A percentile compares a stretch with the other conserved stretches of the same genome.
These are phyloP conservation scores for Huntiella savannae DNA, from an alignment of 2,329 filamentous ascomycete genomes.

Conservation along the genomic window DNA sequence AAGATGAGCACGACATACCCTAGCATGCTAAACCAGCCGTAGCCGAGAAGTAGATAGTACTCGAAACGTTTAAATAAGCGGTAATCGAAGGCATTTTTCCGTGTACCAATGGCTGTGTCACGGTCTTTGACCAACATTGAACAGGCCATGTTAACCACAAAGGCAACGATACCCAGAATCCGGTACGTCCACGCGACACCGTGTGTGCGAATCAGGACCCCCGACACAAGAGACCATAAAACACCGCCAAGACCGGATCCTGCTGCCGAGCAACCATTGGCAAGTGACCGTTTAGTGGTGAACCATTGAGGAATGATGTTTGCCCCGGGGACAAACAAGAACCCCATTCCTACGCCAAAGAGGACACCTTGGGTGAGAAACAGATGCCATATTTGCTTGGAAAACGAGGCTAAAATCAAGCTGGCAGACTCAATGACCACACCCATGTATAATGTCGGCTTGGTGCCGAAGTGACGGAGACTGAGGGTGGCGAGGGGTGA, in stretches of 20 bases:
- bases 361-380: slow-evolving; percentile 56
- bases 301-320: slow-evolving; percentile 61
- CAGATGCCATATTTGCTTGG: slow-evolving; percentile 51
- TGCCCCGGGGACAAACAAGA: slow-evolving; percentile 51
- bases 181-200: slow-evolving; percentile 49
- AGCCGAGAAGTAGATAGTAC: slow-evolving; percentile 45
- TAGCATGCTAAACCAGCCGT: slow-evolving; percentile 52
- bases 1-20: slow-evolving; percentile 64
- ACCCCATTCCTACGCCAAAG: slow-evolving; percentile 64
- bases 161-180: slow-evolving; percentile 43
- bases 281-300: slow-evolving; percentile 43
- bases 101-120: slow-evolving; percentile 50
- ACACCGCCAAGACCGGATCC: slow-evolving; percentile 61
- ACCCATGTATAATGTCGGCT: slow-evolving; percentile 43
- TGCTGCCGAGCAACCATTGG: slow-evolving; percentile 48
- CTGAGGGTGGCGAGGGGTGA: slow-evolving; percentile 48
- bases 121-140: slow-evolving; percentile 48
- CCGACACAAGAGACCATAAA: slow-evolving; percentile 45
- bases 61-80: slow-evolving; percentile 40
- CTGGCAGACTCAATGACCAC: slow-evolving; percentile 42
- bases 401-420: slow-evolving; percentile 53
- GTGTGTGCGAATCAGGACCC: slow-evolving; percentile 46
- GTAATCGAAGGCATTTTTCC: slow-evolving; percentile 46
- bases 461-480: slow-evolving; percentile 43
- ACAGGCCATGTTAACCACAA: slow-evolving; percentile 43